A percentile compares a stretch with the other conserved stretches of the same genome.
Evolutionary conservation across 1,284 basidiomycete genomes (phyloP).

Genomic region (Athelia psychrophila): DNA sequence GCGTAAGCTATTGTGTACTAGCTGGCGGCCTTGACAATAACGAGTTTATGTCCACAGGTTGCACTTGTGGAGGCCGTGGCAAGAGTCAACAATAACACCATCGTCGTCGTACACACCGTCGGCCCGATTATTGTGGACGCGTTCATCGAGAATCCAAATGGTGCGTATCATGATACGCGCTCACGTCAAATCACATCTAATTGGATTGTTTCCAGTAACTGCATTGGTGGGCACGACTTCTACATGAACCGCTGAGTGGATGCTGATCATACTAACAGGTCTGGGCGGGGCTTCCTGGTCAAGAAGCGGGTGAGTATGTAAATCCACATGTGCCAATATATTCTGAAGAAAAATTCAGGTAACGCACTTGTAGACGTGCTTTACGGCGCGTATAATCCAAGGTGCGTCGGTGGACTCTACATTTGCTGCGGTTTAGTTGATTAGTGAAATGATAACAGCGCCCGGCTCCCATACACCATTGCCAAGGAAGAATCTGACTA

Average conservation of each 20-base stretch:
- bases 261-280: conserved; percentile 24
- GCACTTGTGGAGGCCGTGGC: conserved; percentile 52
- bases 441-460: conserved; percentile 24
- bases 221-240: conserved; percentile 37
- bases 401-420: conserved; percentile 40
- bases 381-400: conserved; percentile 66
- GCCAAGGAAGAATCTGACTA: conserved; percentile 59
- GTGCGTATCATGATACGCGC: conserved; percentile 29
- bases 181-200: background rate
- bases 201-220: conserved; percentile 34
- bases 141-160: conserved; percentile 63
- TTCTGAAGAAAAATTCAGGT: conserved; percentile 34
- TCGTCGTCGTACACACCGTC: conserved; percentile 76
- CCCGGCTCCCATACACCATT: conserved; percentile 60
- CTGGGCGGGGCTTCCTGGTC: conserved; percentile 62
- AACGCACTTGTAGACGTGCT: conserved; percentile 62
- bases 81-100: conserved; percentile 57
- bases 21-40: no score
- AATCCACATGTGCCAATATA: background rate
- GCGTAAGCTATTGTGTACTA: conserved; percentile 29
- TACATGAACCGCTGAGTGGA: background rate
- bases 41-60: conserved; percentile 34
- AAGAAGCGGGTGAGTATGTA: conserved; percentile 55
- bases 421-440: conserved; percentile 18
- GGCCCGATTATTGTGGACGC: conserved; percentile 65